Evolutionary conservation across 805 yeast genomes (phyloP).

Genomic region (Spathaspora passalidarum): DNA sequence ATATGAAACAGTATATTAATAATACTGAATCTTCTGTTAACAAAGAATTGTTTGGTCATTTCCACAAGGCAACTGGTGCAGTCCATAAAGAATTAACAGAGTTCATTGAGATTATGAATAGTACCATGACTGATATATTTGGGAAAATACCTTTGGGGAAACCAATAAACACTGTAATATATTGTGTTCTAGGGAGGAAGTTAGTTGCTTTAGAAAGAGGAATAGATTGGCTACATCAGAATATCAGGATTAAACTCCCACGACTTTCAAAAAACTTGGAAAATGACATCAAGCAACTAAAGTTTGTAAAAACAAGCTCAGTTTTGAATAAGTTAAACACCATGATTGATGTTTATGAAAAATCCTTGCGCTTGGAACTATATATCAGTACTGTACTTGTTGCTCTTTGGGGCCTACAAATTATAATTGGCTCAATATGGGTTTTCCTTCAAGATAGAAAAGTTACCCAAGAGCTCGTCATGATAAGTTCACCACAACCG

Average conservation of each 20-base stretch:
- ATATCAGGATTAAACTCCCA: constrained; percentile 61
- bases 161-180: constrained; percentile 66
- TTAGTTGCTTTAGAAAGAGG: constrained; percentile 65
- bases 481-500: constrained; percentile 22
- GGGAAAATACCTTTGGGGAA: constrained; percentile 62
- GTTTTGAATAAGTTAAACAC: constrained; percentile 16
- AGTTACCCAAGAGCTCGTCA: neutral
- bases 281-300: constrained; percentile 6
- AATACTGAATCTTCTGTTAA: constrained; percentile 54
- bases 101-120: constrained; percentile 59
- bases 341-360: constrained; percentile 29
- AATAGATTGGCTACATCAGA: constrained; percentile 70
- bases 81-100: constrained; percentile 58
- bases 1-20: constrained; percentile 53
- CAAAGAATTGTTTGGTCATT: constrained; percentile 62
- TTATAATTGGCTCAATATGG: constrained; percentile 31
- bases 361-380: constrained; percentile 43
- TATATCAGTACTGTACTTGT: constrained; percentile 44
- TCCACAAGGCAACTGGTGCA: constrained; percentile 52
- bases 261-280: constrained; percentile 23
- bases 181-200: constrained; percentile 78
- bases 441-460: neutral
- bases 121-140: constrained; percentile 57
- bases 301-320: constrained; percentile 6
- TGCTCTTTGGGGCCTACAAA: constrained; percentile 47